phyloP scores from a whole-genome alignment of 352 stramenopile species.

The Salisapilia sapeloensis region DNA sequence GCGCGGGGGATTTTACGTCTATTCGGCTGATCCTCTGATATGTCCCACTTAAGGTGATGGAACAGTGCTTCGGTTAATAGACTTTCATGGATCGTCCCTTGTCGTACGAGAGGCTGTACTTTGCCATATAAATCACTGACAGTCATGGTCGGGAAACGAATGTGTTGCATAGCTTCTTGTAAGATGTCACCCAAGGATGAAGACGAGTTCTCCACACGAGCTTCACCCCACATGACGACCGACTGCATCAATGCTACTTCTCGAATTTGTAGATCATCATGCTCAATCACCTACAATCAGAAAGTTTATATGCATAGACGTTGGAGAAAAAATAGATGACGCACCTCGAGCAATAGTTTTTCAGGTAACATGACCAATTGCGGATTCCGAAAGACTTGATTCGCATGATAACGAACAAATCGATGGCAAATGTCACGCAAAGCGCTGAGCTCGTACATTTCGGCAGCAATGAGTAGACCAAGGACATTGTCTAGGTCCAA shows the following conservation, averaged over 20 bases:
- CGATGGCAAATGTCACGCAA: constrained; percentile 71
- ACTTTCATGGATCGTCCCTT: constrained; percentile 43
- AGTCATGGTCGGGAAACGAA: constrained; percentile 78
- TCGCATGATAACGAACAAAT: constrained; percentile 65
- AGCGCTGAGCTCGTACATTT: constrained; percentile 71
- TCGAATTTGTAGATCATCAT: constrained; percentile 75
- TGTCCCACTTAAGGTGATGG: constrained; percentile 75
- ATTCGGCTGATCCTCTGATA: constrained; percentile 28
- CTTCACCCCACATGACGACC: constrained; percentile 61
- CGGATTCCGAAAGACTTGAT: constrained; percentile 62
- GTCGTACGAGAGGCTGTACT: constrained; percentile 52
- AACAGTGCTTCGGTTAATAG: constrained; percentile 73
- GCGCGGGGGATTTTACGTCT: constrained; percentile 47
- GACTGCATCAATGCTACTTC: constrained; percentile 65
- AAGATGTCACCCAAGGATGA: constrained; percentile 30
- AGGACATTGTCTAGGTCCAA: constrained; percentile 55
- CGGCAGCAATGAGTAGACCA: constrained; percentile 48
- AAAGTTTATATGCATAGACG: background rate
- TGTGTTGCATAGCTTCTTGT: constrained; percentile 60
- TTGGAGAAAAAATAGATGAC: background rate
- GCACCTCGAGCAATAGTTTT: constrained; percentile 62
- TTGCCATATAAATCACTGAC: constrained; percentile 75
- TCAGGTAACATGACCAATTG: constrained; percentile 64
- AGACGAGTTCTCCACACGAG: constrained; percentile 27
- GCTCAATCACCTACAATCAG: constrained; percentile 27